phyloP scores from a whole-genome alignment of 208 protist species.

The Balamuthia mandrillaris region DNA sequence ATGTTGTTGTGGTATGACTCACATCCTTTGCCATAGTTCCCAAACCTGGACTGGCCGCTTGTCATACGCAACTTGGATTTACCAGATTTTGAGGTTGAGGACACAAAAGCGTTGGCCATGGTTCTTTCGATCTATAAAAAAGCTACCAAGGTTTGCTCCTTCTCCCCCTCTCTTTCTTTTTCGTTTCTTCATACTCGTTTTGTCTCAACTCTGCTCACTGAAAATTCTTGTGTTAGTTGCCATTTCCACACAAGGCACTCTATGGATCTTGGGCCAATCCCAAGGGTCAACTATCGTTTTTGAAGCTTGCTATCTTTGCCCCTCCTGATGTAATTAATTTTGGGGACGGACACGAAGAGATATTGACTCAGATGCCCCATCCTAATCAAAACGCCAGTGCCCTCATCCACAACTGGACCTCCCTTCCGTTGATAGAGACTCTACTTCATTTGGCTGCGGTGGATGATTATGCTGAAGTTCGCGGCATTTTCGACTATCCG shows the following conservation, averaged over 20 bases:
- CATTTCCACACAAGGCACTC: not conserved
- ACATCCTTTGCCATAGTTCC: not conserved
- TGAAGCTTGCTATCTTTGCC: not conserved
- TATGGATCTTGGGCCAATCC: not conserved
- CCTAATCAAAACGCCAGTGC: conserved; percentile 54
- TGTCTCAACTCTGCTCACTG: not conserved
- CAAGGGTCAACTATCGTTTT: not conserved
- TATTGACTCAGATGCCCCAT: conserved; percentile 67
- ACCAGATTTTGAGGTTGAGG: conserved; percentile 59
- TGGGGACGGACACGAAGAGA: conserved; percentile 67
- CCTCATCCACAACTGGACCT: conserved; percentile 59
- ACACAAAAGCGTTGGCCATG: conserved; percentile 59
- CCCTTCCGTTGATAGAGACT: conserved; percentile 62
- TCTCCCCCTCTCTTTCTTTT: not conserved
- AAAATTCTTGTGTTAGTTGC: not conserved
- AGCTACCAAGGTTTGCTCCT: conserved; percentile 23
- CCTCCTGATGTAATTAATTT: conserved; percentile 22
- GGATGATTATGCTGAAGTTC: conserved; percentile 40
- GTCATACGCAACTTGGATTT: conserved; percentile 68
- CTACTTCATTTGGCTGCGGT: conserved; percentile 60
- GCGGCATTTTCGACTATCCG: conserved; percentile 64
- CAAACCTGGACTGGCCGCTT: conserved; percentile 54
- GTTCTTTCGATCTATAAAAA: conserved; percentile 59
- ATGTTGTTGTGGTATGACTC: not conserved
- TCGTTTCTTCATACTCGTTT: no score